These are phyloP conservation scores for Xylariales sp. DNA, from an alignment of 2,329 filamentous ascomycete genomes.

Conservation along the genomic window DNA sequence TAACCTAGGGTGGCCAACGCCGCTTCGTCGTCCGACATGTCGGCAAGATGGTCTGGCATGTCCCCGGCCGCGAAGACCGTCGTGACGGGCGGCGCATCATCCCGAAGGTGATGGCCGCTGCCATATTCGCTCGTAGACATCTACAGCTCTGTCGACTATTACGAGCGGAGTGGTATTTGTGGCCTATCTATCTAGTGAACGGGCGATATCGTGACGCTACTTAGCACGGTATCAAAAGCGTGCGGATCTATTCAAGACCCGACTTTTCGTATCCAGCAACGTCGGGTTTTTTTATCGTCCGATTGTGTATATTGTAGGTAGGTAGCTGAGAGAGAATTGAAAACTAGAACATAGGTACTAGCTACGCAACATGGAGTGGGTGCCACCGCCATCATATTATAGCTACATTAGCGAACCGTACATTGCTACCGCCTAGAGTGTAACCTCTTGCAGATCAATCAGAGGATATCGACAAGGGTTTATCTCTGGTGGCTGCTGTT, in stretches of 20 bases:
- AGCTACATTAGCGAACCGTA: constrained; percentile 22
- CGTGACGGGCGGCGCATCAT: constrained; percentile 43
- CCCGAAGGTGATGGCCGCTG: constrained; percentile 15
- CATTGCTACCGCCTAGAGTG: constrained; percentile 8
- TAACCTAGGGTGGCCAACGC: constrained; percentile 70
- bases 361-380: constrained; percentile 22
- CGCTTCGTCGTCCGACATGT: constrained; percentile 65
- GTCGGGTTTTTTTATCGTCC: neutral
- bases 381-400: constrained; percentile 34
- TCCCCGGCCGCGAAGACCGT: constrained; percentile 47
- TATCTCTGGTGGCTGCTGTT: constrained; percentile 19
- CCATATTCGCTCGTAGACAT: constrained; percentile 56
- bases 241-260: neutral
- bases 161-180: neutral
- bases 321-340: neutral
- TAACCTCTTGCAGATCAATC: constrained; percentile 27
- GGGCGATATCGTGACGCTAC: neutral
- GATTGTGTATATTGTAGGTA: neutral
- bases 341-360: neutral
- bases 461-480: constrained; percentile 22
- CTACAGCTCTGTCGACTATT: neutral
- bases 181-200: neutral
- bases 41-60: constrained; percentile 44
- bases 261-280: neutral
- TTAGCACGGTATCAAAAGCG: constrained; percentile 4